Evolutionary conservation across 2,329 filamentous ascomycete species (phyloP), one percentile per base, ranked within the genome.

Genomic region (Paecilomyces formosus): DNA sequence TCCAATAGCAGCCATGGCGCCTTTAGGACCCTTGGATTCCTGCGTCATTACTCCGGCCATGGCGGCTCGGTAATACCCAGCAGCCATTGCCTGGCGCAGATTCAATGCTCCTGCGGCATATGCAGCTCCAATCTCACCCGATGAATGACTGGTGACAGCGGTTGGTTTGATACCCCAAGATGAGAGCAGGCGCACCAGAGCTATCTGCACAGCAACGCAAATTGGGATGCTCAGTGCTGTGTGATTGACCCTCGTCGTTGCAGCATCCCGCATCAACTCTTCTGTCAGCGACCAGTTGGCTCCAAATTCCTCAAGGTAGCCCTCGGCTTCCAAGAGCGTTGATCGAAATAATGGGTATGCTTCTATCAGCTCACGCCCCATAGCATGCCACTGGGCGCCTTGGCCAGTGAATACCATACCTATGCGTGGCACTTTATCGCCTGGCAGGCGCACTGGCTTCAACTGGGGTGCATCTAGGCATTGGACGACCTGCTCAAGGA

Each of bases 41-140:
- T n/a, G 35, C 5, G n/a, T 39, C 13, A 39, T 39, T 15, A 15
- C 35, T 15, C 13, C 35, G 6, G 35, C 35, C 35, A 39, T 35
- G 35, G 13, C 13, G 35, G 13, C 31, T 15, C 63, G 55, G 45
- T 60, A 60, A 54, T 65, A 66, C 8, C 64, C 61, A 22, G 59
- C 35, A 1, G 35, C 45, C 9, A 64, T 61, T 15, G 63, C 61
- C 15, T 55, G 45, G 22, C 54, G 15, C 11, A n/a, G 15, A 7
- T 24, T 58, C 12, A 69, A 31, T 31, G 53, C 53, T 3, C 61
- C 60, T 7, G 55, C 57, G 22, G 58, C 57, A 54, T 66, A 70
- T 3, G 68, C 65, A n/a, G 67, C 68, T 4, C 61, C 66, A 49
- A 70, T 69, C 35, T 70, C 68, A 13, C 68, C 68, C 4, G 53